Conservation (phyloP, 441 rosid species). For the Bocquillonia castaneifolia region DNA sequence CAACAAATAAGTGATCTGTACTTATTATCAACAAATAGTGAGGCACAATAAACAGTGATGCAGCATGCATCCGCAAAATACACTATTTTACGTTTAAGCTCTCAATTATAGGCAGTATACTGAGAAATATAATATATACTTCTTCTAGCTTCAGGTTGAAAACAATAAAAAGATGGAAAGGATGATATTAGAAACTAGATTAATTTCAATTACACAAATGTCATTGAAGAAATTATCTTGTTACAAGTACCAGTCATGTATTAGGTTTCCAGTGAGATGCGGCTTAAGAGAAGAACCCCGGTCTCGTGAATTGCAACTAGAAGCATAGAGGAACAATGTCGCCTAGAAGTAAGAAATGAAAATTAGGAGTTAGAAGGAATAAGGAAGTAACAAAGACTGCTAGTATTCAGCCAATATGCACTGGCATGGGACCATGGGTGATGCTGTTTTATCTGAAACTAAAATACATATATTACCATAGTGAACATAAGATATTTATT, state of each 20-base stretch:
- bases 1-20: neutral
- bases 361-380: constrained; percentile 28
- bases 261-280: constrained; percentile 61
- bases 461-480: neutral
- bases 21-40: neutral
- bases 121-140: neutral
- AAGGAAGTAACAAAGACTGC: neutral
- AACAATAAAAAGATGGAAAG: neutral
- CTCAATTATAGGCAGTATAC: neutral
- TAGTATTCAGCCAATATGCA: neutral
- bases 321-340: constrained; percentile 47
- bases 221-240: neutral
- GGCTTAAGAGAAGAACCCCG: constrained; percentile 73
- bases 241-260: constrained; percentile 65
- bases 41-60: neutral
- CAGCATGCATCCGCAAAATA: neutral
- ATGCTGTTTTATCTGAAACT: neutral
- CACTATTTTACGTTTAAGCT: neutral
- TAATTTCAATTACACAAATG: neutral
- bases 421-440: neutral
- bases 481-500: neutral
- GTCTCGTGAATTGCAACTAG: constrained; percentile 56
- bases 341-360: constrained; percentile 39
- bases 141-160: neutral
- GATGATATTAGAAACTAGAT: neutral